Conservation (phyloP, 805 yeast species). For the Starmerella powellii region DNA sequence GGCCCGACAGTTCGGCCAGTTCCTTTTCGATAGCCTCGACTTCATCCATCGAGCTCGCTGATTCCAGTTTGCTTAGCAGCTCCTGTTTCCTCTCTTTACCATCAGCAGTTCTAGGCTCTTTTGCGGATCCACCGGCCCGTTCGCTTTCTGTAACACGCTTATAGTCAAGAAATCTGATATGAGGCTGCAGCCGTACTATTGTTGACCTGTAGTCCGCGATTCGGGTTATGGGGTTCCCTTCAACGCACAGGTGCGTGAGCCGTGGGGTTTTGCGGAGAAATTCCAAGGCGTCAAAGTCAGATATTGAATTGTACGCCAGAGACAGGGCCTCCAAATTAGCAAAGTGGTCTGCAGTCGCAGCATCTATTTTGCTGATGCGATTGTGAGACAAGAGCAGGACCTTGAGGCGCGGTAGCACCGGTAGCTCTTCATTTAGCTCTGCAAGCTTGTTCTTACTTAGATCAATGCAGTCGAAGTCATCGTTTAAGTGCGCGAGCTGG, state of each 20-base stretch:
- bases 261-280: conserved; percentile 33
- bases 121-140: conserved; percentile 34
- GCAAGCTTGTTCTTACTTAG: conserved; percentile 66
- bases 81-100: conserved; percentile 33
- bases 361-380: conserved; percentile 36
- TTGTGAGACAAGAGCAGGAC: conserved; percentile 56
- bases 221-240: conserved; percentile 46
- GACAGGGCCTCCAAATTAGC: conserved; percentile 43
- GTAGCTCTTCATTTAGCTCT: conserved; percentile 36
- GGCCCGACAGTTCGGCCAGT: conserved; percentile 27
- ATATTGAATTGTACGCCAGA: conserved; percentile 42
- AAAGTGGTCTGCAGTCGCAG: conserved; percentile 28
- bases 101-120: conserved; percentile 40
- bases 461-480: conserved; percentile 48
- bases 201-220: conserved; percentile 46
- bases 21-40: conserved; percentile 56
- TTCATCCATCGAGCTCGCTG: conserved; percentile 61
- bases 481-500: conserved; percentile 33
- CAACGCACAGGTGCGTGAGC: conserved; percentile 40
- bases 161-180: conserved; percentile 55
- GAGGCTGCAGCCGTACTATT: conserved; percentile 52
- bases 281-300: conserved; percentile 35
- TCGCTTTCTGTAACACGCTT: conserved; percentile 47
- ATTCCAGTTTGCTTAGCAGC: conserved; percentile 42
- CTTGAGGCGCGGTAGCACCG: conserved; percentile 37